These are phyloP conservation scores for Clitopilus hobsonii DNA, from an alignment of 768 basidiomycete species.

Conservation along the genomic window DNA sequence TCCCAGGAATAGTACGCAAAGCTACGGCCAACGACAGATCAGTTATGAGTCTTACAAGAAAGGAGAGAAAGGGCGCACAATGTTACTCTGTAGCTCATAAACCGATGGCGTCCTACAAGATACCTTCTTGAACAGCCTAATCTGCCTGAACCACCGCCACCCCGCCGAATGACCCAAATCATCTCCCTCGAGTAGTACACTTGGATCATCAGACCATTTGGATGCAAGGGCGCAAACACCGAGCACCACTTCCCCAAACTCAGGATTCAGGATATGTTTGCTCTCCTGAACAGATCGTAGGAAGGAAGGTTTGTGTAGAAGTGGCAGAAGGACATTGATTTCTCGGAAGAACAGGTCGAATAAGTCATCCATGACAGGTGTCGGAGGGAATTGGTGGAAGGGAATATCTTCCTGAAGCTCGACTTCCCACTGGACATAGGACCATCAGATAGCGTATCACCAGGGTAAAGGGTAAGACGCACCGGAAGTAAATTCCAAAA, in stretches of 20 bases:
- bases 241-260: slow-evolving; percentile 58
- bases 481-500: slow-evolving; percentile 33
- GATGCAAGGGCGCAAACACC: slow-evolving; percentile 70
- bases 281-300: slow-evolving; percentile 42
- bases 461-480: no score
- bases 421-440: slow-evolving; percentile 24
- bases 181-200: slow-evolving; percentile 41
- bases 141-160: slow-evolving; percentile 66
- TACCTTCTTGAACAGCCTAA: slow-evolving; percentile 57
- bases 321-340: slow-evolving; percentile 52
- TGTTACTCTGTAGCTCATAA: slow-evolving; percentile 71
- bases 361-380: slow-evolving; percentile 45
- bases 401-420: slow-evolving; percentile 18
- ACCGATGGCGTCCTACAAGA: slow-evolving; percentile 60
- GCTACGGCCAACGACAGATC: no score
- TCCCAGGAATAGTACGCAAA: no score
- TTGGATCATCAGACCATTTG: slow-evolving; percentile 51
- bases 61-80: slow-evolving; percentile 28
- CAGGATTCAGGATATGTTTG: slow-evolving; percentile 41
- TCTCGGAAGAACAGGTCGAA: slow-evolving; percentile 62
- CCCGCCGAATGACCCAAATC: slow-evolving; percentile 43
- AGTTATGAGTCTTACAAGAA: no score
- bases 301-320: slow-evolving; percentile 73
- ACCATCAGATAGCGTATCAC: slow-evolving; percentile 16
- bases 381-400: slow-evolving; percentile 37